Percentiles rank a stretch among this genome's conserved stretches.
Evolutionary conservation across 1,284 basidiomycete species (phyloP).

Genomic region (Boletus sp.): DNA sequence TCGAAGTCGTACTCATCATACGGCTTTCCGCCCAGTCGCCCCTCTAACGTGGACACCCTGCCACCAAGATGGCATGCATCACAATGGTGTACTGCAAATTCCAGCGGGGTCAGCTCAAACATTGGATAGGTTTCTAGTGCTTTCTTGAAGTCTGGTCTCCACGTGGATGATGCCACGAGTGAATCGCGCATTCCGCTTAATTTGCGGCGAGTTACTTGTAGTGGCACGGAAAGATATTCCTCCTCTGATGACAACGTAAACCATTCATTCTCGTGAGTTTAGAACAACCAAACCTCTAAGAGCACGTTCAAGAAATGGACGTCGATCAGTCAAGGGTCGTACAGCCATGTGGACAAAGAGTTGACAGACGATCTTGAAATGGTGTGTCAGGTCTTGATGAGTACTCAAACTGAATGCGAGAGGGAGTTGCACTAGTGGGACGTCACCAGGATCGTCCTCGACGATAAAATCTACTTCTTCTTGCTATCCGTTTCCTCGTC

Average conservation of each 20-base stretch:
- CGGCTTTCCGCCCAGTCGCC: conserved; percentile 57
- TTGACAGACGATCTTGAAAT: conserved; percentile 87
- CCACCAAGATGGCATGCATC: conserved; percentile 80
- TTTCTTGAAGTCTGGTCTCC: conserved; percentile 71
- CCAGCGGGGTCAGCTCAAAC: conserved; percentile 55
- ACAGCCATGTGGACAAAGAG: conserved; percentile 82
- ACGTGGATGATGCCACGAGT: conserved; percentile 77
- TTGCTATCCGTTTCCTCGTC: conserved; percentile 30
- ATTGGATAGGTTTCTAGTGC: conserved; percentile 67
- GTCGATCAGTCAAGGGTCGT: conserved; percentile 53
- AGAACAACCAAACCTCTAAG: conserved; percentile 51
- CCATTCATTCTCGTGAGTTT: background rate
- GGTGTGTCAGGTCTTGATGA: conserved; percentile 72
- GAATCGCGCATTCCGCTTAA: conserved; percentile 69
- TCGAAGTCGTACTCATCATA: conserved; percentile 66
- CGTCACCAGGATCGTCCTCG: conserved; percentile 67
- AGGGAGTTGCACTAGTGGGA: conserved; percentile 56
- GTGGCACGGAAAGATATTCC: conserved; percentile 72
- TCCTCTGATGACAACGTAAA: conserved; percentile 47
- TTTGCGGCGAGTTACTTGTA: conserved; percentile 65
- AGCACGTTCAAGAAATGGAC: conserved; percentile 55
- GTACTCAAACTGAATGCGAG: conserved; percentile 76
- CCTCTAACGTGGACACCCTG: conserved; percentile 63
- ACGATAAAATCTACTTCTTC: conserved; percentile 64
- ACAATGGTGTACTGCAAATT: conserved; percentile 64